A percentile compares a stretch with the other conserved stretches of the same genome.
These are phyloP conservation scores for Fusarium sp. DNA, from an alignment of 2,329 filamentous ascomycete species.

Conservation along the genomic window DNA sequence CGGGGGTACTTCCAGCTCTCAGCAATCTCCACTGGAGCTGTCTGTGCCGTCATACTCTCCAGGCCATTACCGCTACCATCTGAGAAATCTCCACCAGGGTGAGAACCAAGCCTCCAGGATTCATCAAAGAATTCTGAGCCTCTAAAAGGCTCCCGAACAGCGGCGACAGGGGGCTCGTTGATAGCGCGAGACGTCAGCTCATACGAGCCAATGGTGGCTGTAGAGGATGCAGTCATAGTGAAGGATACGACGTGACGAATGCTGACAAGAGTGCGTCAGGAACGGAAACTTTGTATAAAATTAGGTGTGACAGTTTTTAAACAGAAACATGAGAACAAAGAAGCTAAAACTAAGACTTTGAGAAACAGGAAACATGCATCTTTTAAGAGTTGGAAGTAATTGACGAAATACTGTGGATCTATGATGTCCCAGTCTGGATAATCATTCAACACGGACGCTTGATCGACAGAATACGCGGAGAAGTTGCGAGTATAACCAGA, in stretches of 20 bases:
- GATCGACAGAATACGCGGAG: background rate
- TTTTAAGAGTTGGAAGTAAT: slow-evolving; percentile 1
- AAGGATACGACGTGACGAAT: background rate
- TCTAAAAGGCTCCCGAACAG: background rate
- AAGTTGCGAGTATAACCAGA: slow-evolving; percentile 20
- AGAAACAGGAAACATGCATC: background rate
- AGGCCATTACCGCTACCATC: slow-evolving; percentile 7
- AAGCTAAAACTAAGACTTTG: background rate
- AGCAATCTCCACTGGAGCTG: background rate
- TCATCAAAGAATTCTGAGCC: background rate
- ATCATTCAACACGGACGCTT: background rate
- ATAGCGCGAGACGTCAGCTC: slow-evolving; percentile 29
- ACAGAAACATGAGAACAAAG: background rate
- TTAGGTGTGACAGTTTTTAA: background rate
- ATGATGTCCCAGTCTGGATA: background rate
- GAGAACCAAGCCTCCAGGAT: slow-evolving; percentile 5
- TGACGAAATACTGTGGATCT: slow-evolving; percentile 7
- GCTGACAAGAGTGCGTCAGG: slow-evolving; percentile 19
- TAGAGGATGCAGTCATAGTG: slow-evolving; percentile 30
- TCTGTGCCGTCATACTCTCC: slow-evolving; percentile 15
- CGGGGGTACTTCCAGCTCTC: slow-evolving; percentile 41
- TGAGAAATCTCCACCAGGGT: background rate
- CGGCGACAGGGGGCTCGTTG: slow-evolving; percentile 7
- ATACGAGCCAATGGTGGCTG: slow-evolving; percentile 34
- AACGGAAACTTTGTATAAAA: slow-evolving; percentile 6